Evolutionary conservation across 805 yeast genomes (phyloP).

Genomic region (Candida nitratophila): DNA sequence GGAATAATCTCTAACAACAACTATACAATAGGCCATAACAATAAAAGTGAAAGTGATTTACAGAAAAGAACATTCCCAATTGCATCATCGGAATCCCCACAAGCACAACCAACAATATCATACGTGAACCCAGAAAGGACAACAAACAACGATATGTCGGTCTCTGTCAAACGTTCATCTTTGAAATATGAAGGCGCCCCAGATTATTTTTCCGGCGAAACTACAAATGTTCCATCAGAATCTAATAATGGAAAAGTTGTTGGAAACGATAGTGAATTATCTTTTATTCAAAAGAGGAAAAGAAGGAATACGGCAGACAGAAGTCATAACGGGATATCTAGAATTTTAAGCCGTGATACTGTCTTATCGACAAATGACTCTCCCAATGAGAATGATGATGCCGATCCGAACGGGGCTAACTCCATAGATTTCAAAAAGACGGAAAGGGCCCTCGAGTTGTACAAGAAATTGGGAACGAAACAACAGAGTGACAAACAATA

Average conservation of each 20-base stretch:
- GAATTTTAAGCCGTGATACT: neutral
- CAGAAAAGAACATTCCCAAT: neutral
- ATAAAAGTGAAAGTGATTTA: neutral
- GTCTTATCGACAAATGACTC: neutral
- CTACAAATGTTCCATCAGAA: neutral
- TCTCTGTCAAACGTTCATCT: neutral
- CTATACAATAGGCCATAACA: too few species aligned
- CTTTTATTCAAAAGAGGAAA: neutral
- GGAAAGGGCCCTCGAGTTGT: slow-evolving; percentile 1
- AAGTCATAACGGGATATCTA: neutral
- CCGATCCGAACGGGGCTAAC: neutral
- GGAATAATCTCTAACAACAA: neutral
- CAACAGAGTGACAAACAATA: slow-evolving; percentile 46
- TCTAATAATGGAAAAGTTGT: neutral
- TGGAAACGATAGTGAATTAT: neutral
- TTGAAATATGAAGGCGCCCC: neutral
- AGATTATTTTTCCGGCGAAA: neutral
- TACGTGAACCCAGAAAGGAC: too few species aligned
- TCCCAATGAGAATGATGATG: neutral
- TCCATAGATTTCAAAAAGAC: neutral
- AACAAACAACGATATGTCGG: too few species aligned
- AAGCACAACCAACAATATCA: neutral
- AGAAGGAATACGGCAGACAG: neutral
- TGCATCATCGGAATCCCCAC: neutral
- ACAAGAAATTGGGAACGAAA: slow-evolving; percentile 18